phyloP scores from a whole-genome alignment of 805 yeast genomes.

The Yamadazyma olivae region DNA sequence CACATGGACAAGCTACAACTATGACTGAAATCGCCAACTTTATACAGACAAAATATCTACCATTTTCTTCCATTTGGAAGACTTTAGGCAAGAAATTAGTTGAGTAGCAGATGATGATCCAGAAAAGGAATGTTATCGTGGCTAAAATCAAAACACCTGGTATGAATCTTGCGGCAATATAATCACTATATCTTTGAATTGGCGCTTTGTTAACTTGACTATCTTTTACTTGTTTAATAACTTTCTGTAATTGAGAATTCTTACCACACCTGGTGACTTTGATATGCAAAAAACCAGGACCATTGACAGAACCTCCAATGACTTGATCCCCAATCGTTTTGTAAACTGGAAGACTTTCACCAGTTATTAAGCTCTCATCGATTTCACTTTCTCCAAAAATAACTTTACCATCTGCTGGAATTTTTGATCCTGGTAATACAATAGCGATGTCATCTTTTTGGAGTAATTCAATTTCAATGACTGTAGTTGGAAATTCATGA shows the following conservation, averaged over 20 bases:
- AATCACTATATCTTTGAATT: constrained; percentile 85
- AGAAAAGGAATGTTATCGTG: constrained; percentile 52
- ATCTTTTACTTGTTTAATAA: constrained; percentile 79
- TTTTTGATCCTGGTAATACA: constrained; percentile 78
- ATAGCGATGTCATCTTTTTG: constrained; percentile 76
- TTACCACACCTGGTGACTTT: constrained; percentile 71
- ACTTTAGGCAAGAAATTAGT: constrained; percentile 40
- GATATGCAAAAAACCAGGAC: constrained; percentile 67
- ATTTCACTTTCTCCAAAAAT: constrained; percentile 76
- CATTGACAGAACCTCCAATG: constrained; percentile 90
- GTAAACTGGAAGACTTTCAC: constrained; percentile 77
- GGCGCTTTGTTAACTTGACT: constrained; percentile 91
- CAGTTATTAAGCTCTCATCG: constrained; percentile 88
- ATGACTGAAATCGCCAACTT: constrained; percentile 86
- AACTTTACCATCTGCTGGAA: constrained; percentile 90
- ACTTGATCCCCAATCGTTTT: constrained; percentile 62
- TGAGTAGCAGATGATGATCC: constrained; percentile 32
- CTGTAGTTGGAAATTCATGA: constrained; percentile 33
- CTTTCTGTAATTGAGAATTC: constrained; percentile 82
- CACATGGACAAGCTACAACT: constrained; percentile 99
- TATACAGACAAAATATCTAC: constrained; percentile 64
- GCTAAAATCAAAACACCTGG: constrained; percentile 68
- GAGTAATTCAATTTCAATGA: constrained; percentile 70
- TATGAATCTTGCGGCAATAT: constrained; percentile 80
- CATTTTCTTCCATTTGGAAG: constrained; percentile 46